Conservation (phyloP, 2,329 filamentous ascomycete species). For the Colletotrichum destructivum region DNA sequence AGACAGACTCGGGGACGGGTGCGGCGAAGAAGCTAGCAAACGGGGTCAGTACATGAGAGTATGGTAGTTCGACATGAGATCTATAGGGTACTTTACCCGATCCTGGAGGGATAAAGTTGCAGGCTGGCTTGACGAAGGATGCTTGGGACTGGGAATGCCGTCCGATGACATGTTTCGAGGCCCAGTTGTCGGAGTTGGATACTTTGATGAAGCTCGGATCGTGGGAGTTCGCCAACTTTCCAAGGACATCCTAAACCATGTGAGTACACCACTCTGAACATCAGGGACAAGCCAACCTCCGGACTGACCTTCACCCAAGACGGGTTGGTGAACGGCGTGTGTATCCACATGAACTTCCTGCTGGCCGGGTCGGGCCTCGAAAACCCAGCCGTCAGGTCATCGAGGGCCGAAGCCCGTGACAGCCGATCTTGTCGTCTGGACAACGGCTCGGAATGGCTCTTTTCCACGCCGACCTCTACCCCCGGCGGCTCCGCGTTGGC, state of each 20-base stretch:
- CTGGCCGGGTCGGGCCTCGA: slow-evolving; percentile 54
- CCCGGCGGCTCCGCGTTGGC: not conserved
- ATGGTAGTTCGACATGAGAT: too few species aligned
- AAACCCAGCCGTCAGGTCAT: slow-evolving; percentile 56
- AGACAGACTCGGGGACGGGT: slow-evolving; percentile 43
- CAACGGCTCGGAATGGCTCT: slow-evolving; percentile 24
- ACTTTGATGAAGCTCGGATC: slow-evolving; percentile 51
- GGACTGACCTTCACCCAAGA: slow-evolving; percentile 68
- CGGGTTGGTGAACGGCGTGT: slow-evolving; percentile 70
- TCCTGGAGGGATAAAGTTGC: slow-evolving; percentile 59
- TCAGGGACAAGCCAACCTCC: slow-evolving; percentile 18
- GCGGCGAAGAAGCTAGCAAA: slow-evolving; percentile 56
- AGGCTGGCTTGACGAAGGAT: slow-evolving; percentile 64
- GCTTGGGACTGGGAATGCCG: slow-evolving; percentile 66
- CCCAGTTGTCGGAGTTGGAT: slow-evolving; percentile 65
- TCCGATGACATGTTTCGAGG: slow-evolving; percentile 62
- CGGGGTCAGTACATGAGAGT: not conserved
- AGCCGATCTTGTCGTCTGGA: slow-evolving; percentile 14
- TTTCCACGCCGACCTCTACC: not conserved
- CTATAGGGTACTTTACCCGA: not conserved
- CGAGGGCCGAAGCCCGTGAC: slow-evolving; percentile 41
- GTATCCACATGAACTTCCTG: slow-evolving; percentile 71
- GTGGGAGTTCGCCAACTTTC: slow-evolving; percentile 1
- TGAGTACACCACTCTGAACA: not conserved
- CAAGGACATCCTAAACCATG: slow-evolving; percentile 18